These are phyloP conservation scores for Solanum bulbocastanum DNA, from an alignment of 257 asterid species.

Conservation along the genomic window DNA sequence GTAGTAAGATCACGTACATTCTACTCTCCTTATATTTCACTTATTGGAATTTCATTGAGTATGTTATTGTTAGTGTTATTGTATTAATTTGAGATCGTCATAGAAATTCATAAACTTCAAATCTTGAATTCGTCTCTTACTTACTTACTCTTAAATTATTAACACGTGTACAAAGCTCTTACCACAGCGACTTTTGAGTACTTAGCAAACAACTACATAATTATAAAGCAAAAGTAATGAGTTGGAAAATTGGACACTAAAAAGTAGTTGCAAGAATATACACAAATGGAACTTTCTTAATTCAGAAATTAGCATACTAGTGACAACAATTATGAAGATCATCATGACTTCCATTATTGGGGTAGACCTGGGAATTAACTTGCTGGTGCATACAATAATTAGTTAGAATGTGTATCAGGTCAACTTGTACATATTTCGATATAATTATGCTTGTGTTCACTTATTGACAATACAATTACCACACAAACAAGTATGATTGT, in stretches of 20 bases:
- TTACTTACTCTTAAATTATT: background rate
- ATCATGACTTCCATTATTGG: background rate
- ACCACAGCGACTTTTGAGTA: background rate
- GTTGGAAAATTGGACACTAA: background rate
- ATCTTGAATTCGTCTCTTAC: background rate
- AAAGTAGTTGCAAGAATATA: background rate
- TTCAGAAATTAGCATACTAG: background rate
- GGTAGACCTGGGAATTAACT: background rate
- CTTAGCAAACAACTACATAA: background rate
- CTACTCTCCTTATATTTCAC: no score
- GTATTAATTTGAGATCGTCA: background rate
- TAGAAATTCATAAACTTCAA: background rate
- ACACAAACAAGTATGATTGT: background rate
- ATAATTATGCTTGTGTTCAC: background rate
- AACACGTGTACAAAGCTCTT: background rate
- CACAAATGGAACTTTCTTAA: background rate
- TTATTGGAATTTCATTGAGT: no score
- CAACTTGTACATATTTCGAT: background rate
- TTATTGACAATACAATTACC: background rate
- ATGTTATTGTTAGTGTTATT: background rate
- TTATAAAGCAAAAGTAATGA: background rate
- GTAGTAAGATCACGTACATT: no score
- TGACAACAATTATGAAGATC: background rate
- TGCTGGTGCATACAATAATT: background rate
- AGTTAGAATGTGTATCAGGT: background rate